Percentiles rank a stretch among this genome's conserved stretches.
phyloP scores from a whole-genome alignment of 345 rosid species.

The Dimocarpus longan region DNA sequence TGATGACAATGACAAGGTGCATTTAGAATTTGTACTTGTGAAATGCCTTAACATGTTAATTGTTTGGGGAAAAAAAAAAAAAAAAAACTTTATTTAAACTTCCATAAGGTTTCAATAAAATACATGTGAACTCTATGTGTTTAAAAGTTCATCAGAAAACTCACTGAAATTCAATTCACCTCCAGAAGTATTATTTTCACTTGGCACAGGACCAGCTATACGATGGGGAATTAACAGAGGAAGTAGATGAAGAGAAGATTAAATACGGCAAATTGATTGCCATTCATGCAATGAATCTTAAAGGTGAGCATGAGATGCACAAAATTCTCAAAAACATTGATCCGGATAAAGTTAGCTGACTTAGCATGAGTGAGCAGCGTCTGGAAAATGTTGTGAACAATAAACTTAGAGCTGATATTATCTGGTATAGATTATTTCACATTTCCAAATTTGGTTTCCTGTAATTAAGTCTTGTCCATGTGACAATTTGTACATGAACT shows the following conservation, averaged over 20 bases:
- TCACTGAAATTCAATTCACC: background rate
- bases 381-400: slow-evolving; percentile 50
- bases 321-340: slow-evolving; percentile 42
- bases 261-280: slow-evolving; percentile 63
- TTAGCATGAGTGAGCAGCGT: slow-evolving; percentile 73
- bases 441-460: too few relatives aligned
- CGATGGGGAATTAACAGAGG: slow-evolving; percentile 19
- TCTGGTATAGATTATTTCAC: slow-evolving; percentile 35
- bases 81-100: too few relatives aligned
- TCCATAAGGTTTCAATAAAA: background rate
- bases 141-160: background rate
- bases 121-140: background rate
- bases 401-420: slow-evolving; percentile 45
- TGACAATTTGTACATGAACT: background rate
- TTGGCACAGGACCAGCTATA: slow-evolving; percentile 38
- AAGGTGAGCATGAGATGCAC: slow-evolving; percentile 42
- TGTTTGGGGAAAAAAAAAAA: too few relatives aligned
- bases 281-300: slow-evolving; percentile 72
- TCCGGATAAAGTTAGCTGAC: slow-evolving; percentile 50
- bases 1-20: slow-evolving; percentile 19
- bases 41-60: too few relatives aligned
- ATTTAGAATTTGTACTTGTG: background rate
- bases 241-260: slow-evolving; percentile 44
- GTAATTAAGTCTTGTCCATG: too few relatives aligned
- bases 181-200: background rate